Conservation (phyloP, 495 filamentous ascomycete genomes). For the Penicillium cataractarum region DNA sequence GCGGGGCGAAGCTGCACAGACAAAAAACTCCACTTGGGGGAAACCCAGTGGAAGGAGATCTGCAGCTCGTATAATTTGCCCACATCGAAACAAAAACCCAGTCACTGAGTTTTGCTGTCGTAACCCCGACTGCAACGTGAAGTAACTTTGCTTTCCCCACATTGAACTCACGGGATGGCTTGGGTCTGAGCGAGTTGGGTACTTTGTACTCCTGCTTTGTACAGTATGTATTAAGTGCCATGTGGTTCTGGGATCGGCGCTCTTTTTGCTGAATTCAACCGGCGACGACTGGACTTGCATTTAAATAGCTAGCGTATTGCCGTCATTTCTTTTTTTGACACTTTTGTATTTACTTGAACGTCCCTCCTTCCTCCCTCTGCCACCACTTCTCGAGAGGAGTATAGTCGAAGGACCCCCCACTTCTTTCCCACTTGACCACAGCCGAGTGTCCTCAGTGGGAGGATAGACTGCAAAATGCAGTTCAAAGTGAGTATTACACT, state of each 20-base stretch:
- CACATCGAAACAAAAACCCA: neutral
- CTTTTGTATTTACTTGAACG: neutral
- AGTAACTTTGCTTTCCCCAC: slow-evolving; percentile 28
- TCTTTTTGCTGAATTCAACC: slow-evolving; percentile 2
- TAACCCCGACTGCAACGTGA: slow-evolving; percentile 4
- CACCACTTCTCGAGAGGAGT: neutral
- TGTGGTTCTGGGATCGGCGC: slow-evolving; percentile 28
- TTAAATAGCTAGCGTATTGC: slow-evolving; percentile 1
- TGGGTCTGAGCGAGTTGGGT: slow-evolving; percentile 16
- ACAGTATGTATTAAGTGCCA: neutral
- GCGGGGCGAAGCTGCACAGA: neutral
- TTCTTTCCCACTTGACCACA: neutral
- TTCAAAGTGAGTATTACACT: slow-evolving; percentile 19
- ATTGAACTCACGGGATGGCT: slow-evolving; percentile 12
- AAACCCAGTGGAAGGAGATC: too few species aligned
- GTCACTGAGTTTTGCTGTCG: slow-evolving; percentile 4
- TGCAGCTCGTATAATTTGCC: slow-evolving; percentile 15
- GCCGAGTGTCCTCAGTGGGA: slow-evolving; percentile 4
- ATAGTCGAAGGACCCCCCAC: neutral
- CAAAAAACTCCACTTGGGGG: neutral
- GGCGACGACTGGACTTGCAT: neutral
- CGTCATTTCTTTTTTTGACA: neutral
- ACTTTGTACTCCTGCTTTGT: too few species aligned
- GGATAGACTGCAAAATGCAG: slow-evolving; percentile 24
- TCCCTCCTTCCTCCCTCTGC: neutral